Percentiles rank a stretch among this genome's conserved stretches.
These are phyloP conservation scores for Colletotrichum nymphaeae DNA, from an alignment of 2,329 filamentous ascomycete species.

Conservation along the genomic window DNA sequence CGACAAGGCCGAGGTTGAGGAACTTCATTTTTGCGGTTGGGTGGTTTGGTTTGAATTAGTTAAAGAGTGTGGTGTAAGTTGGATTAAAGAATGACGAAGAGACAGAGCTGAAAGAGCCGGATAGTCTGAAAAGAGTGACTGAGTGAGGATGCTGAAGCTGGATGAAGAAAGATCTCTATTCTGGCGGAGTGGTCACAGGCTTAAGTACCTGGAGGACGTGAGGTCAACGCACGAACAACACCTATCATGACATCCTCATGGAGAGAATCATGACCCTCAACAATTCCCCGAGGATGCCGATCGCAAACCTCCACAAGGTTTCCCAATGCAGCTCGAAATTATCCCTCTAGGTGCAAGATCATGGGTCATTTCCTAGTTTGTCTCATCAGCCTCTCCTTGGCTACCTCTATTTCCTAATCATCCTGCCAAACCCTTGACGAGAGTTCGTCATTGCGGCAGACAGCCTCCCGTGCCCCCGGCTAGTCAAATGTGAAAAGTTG, in stretches of 20 bases:
- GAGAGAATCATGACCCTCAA: not conserved
- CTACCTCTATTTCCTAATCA: not conserved
- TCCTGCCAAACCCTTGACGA: not conserved
- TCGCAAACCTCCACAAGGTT: not conserved
- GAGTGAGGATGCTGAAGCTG: constrained; percentile 28
- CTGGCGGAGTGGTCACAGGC: not conserved
- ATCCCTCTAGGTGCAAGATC: not conserved
- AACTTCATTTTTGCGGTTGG: constrained; percentile 26
- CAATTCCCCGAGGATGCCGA: constrained; percentile 1
- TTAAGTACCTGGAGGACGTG: constrained; percentile 17
- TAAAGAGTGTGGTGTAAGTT: constrained; percentile 22
- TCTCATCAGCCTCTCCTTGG: not conserved
- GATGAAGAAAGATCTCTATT: not conserved
- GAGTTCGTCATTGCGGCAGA: not conserved
- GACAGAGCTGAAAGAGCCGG: not conserved
- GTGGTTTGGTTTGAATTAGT: not conserved
- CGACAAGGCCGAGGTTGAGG: constrained; percentile 23
- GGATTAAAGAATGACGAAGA: constrained; percentile 14
- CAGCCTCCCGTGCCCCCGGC: not conserved
- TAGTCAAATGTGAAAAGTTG: not conserved
- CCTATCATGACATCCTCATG: not conserved
- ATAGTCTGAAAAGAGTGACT: constrained; percentile 24
- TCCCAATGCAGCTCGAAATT: constrained; percentile 6
- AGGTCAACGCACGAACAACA: not conserved
- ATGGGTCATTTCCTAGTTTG: not conserved